These are phyloP conservation scores for Senna tora DNA, from an alignment of 306 rosid species.

Conservation along the genomic window DNA sequence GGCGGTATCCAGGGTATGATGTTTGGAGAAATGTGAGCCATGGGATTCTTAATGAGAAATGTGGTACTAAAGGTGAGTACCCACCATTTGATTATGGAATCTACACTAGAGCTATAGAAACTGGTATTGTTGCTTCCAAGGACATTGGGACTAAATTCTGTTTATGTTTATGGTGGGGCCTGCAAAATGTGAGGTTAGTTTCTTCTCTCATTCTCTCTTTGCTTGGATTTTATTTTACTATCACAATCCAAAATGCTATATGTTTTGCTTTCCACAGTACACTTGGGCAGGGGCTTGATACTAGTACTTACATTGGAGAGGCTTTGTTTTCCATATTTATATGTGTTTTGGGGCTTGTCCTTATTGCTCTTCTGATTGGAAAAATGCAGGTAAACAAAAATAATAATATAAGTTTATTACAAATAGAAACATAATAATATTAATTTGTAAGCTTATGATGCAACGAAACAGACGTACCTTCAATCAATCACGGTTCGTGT, in stretches of 20 bases:
- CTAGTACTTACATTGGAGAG: slow-evolving; percentile 79
- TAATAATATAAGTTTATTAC: too few species aligned
- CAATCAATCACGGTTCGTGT: slow-evolving; percentile 55
- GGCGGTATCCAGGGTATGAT: slow-evolving; percentile 46
- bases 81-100: slow-evolving; percentile 72
- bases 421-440: too few species aligned
- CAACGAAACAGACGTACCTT: slow-evolving; percentile 52
- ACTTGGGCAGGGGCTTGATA: slow-evolving; percentile 90
- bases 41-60: slow-evolving; percentile 46
- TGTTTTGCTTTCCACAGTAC: slow-evolving; percentile 63
- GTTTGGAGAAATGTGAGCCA: slow-evolving; percentile 56
- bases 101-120: slow-evolving; percentile 62
- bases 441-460: too few species aligned
- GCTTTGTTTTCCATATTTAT: slow-evolving; percentile 76
- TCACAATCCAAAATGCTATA: slow-evolving; percentile 7
- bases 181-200: slow-evolving; percentile 81
- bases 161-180: slow-evolving; percentile 91
- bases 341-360: slow-evolving; percentile 72
- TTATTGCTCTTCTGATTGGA: slow-evolving; percentile 86
- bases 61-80: slow-evolving; percentile 40
- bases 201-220: slow-evolving; percentile 6
- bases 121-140: slow-evolving; percentile 56
- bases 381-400: slow-evolving; percentile 97
- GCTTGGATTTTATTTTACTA: not conserved
- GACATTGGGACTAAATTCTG: slow-evolving; percentile 67